phyloP scores from a whole-genome alignment of 352 stramenopile species.

The Thalassiosira hispida region DNA sequence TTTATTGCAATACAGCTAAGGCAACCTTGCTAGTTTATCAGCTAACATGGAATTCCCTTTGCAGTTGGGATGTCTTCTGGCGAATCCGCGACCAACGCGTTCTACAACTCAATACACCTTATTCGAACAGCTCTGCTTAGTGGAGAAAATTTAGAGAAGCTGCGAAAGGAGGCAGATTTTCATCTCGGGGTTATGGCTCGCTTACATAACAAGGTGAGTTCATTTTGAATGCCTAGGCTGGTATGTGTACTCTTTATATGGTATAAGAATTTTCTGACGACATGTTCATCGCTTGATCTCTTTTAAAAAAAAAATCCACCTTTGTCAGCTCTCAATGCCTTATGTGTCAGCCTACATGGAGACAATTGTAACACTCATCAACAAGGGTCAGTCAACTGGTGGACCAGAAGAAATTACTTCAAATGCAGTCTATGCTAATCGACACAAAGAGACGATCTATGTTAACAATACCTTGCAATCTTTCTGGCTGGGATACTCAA shows the following conservation, averaged over 20 bases:
- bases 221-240: too few relatives aligned
- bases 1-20: background rate
- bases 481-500: conserved; percentile 32
- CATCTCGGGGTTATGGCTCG: conserved; percentile 4
- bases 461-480: conserved; percentile 21
- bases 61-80: conserved; percentile 10
- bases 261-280: too few relatives aligned
- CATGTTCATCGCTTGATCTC: too few relatives aligned
- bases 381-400: conserved; percentile 5
- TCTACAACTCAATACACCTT: conserved; percentile 13
- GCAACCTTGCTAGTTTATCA: background rate
- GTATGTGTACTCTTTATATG: too few relatives aligned
- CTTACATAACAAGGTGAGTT: background rate
- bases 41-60: background rate
- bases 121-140: conserved; percentile 1
- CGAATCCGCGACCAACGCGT: conserved; percentile 2
- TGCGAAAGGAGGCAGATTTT: conserved; percentile 26
- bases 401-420: background rate
- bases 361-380: conserved; percentile 31
- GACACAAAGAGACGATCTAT: conserved; percentile 2
- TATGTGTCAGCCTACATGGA: conserved; percentile 11
- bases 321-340: background rate
- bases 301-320: background rate
- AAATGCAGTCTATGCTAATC: conserved; percentile 5
- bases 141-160: conserved; percentile 16